Evolutionary conservation across 2,329 filamentous ascomycete genomes (phyloP), one percentile per base, ranked within the genome.

Genomic region (Aspergillus luchuensis): DNA sequence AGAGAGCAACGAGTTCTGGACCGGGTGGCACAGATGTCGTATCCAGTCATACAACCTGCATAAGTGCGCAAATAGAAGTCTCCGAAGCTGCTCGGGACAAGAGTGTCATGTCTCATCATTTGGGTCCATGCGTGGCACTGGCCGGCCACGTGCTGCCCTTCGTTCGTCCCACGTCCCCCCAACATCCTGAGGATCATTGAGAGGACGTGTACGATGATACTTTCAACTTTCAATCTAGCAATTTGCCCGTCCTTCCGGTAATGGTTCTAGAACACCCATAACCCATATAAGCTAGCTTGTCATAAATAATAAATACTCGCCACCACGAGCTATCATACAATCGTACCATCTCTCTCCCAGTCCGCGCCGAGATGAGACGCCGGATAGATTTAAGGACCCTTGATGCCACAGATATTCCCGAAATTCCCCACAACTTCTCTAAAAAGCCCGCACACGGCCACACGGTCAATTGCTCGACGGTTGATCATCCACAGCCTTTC

Each of bases 401-500:
- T 17, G 11, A 17, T 8, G 28, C 11, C 33, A 36, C 33, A 36
- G 33, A 36, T 36, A 36, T 36, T 17, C 30, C 47, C 47, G 47
- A 50, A 2, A 33, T 30, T n/a, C 25, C 8, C 47, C 54, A 43
- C 38, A 36, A 21, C 17, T 30, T 25, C 33, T 13, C 15, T n/a
- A 51, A 4, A 41, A 41, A 25, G 38, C 36, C n/a, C 25, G 10
- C 8, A 23, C 49, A 13, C 10, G 5, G 25, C 33, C 61, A 63
- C 41, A 53, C 33, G 56, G 58, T 48, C 45, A 33, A 8, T 49
- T 58, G 41, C 49, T 52, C 13, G 56, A 36, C 5, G 58, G 59
- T 33, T 60, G 62, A 15, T 73, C 71, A 36, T 74, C 72, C 10
- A 74, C 67, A 8, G 75, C 75, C 61, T 75, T 77, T 1, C 74